A percentile compares a stretch with the other conserved stretches of the same genome.
Evolutionary conservation across 225 moss, liverwort and hornwort species (phyloP).

Genomic region (Straminergon stramineum): DNA sequence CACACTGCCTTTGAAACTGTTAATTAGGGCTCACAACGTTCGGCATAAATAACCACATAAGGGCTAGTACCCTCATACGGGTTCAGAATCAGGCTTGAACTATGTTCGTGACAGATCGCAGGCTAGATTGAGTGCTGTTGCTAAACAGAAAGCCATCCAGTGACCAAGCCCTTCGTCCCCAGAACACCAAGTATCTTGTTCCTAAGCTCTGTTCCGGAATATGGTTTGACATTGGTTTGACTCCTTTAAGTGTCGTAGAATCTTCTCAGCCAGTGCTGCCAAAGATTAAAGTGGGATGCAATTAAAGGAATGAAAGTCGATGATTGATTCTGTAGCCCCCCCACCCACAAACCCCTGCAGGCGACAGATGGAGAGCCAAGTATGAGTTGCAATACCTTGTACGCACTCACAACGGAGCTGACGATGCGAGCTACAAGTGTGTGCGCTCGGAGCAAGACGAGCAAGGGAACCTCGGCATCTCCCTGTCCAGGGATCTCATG

Average conservation of each 20-base stretch:
- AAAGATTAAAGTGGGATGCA: not conserved
- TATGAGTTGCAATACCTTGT: slow-evolving; percentile 27
- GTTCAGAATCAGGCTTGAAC: not conserved
- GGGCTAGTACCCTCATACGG: not conserved
- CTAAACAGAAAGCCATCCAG: not conserved
- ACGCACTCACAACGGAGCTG: slow-evolving; percentile 31
- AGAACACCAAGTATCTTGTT: not conserved
- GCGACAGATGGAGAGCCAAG: slow-evolving; percentile 32
- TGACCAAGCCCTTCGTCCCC: not conserved
- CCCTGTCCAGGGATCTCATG: slow-evolving; percentile 29
- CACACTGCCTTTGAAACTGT: not conserved
- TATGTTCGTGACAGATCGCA: not conserved
- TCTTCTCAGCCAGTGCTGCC: not conserved
- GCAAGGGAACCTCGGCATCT: slow-evolving; percentile 4
- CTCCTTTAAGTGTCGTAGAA: not conserved
- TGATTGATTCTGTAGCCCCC: not conserved
- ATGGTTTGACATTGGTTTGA: not conserved
- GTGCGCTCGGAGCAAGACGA: slow-evolving; percentile 22
- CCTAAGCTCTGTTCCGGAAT: not conserved
- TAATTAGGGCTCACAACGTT: not conserved
- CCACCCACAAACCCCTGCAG: not conserved
- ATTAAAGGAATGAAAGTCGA: not conserved
- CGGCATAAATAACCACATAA: not conserved
- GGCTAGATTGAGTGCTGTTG: not conserved
- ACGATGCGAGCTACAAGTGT: slow-evolving; percentile 26